Base-by-base conservation (phyloP, 2,329 filamentous ascomycete species). In the Hypocreales sp. region DNA sequence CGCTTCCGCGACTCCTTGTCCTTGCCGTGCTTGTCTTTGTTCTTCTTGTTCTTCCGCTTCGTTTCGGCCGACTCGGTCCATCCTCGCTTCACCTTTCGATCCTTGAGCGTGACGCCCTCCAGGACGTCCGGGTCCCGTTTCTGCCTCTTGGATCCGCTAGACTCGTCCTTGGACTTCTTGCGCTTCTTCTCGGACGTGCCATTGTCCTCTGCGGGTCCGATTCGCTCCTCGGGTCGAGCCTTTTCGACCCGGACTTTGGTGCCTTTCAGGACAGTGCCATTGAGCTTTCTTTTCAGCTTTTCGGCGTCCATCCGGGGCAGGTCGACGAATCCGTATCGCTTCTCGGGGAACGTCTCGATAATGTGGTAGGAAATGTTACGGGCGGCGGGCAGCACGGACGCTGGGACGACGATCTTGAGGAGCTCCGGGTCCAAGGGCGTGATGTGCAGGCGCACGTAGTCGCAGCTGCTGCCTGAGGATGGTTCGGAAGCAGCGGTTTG, bases 231-330 rank as follows among this genome's bases (percentile, higher is more conserved):
- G 0, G 79, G 72, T 26, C 72, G 72, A 6, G 90, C 90, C 36
- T 77, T 73, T 41, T 94, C 82, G 32, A 98, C 70, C 32, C 72
- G 72, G 41, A 95, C 71, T 53, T 93, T 95, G 33, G 65, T 64
- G 7, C 90, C 90, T 47, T 79, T 90, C 31, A 98, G 56, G 15
- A 81, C 78, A 2, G 78, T 70, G 18, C 87, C 87, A 60, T 93
- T 80, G 26, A 95, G 65, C 57, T 90, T 95, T 56, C 79, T 87
- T 57, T 76, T 83, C 29, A 95, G 55, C 51, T 84, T 92, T n/a
- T 87, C 79, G 8, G 87, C 90, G 38, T 92, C 84, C 53, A 72
- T 69, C 4, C 50, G 55, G 1, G 86, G 86, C 20, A 98, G 56
- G 25, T 92, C 84, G 33, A 95, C 62, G 55, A 80, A 98, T 30